These are phyloP conservation scores for Schrenkiella parvula DNA, from an alignment of 345 rosid species.

Conservation along the genomic window DNA sequence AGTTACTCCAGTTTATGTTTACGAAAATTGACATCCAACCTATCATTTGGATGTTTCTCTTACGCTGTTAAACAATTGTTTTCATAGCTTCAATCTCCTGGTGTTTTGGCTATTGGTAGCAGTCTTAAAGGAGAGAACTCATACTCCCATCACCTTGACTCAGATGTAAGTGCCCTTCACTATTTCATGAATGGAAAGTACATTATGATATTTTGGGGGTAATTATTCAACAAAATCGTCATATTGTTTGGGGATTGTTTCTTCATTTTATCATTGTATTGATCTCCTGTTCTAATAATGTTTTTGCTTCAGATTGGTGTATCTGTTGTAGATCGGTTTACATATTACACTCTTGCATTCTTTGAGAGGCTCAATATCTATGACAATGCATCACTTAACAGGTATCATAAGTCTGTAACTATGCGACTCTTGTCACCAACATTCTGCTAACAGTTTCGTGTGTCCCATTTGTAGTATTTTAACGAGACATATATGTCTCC, in stretches of 20 bases:
- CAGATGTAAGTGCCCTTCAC: conserved; percentile 62
- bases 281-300: background rate
- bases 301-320: conserved; percentile 71
- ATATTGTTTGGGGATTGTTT: background rate
- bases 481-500: background rate
- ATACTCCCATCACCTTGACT: conserved; percentile 96
- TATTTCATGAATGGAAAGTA: background rate
- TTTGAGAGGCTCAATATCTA: conserved; percentile 89
- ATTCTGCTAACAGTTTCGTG: background rate
- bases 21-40: background rate
- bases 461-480: background rate
- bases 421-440: conserved; percentile 2
- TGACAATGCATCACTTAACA: conserved; percentile 85
- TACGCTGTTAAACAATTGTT: background rate
- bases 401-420: conserved; percentile 42
- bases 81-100: conserved; percentile 86
- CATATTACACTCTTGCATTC: conserved; percentile 86
- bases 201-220: background rate
- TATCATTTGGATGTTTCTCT: background rate
- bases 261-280: background rate
- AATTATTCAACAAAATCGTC: background rate
- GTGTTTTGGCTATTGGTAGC: conserved; percentile 94
- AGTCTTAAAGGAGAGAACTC: conserved; percentile 98
- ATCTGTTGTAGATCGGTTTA: conserved; percentile 95
- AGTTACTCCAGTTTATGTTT: conserved; percentile 3